phyloP scores from a whole-genome alignment of 768 basidiomycete species.

The Gelatoporia subvermispora region DNA sequence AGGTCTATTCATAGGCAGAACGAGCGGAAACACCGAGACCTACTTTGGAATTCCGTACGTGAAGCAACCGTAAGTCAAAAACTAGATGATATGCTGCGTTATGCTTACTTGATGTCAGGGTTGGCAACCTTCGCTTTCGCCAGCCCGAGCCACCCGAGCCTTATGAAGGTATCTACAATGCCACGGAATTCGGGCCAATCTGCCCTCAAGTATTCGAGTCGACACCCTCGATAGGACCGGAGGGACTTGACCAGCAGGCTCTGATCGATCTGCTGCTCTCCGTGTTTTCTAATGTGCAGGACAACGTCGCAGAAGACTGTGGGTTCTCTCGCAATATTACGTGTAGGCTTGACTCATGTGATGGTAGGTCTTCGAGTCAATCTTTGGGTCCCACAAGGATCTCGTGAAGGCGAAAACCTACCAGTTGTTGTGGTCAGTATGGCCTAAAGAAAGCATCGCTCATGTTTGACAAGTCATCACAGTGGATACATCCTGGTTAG shows the following conservation, averaged over 20 bases:
- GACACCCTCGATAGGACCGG: neutral
- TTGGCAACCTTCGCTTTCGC: slow-evolving; percentile 12
- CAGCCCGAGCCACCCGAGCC: slow-evolving; percentile 3
- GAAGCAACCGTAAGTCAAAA: too few species aligned
- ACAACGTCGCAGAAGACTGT: neutral
- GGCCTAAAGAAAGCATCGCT: slow-evolving; percentile 14
- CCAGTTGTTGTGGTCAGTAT: slow-evolving; percentile 50
- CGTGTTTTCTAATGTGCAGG: too few species aligned
- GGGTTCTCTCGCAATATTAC: neutral
- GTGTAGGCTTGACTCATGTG: neutral
- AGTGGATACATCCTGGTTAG: too few species aligned
- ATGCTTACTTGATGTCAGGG: too few species aligned
- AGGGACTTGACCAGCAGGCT: neutral
- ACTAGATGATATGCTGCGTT: too few species aligned
- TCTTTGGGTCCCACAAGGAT: slow-evolving; percentile 32
- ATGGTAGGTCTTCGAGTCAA: slow-evolving; percentile 44
- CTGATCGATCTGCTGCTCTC: neutral
- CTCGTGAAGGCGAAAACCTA: slow-evolving; percentile 34
- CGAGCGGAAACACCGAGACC: too few species aligned
- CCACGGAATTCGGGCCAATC: slow-evolving; percentile 9
- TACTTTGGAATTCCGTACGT: too few species aligned
- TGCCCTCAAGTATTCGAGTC: slow-evolving; percentile 11
- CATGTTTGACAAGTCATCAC: slow-evolving; percentile 1
- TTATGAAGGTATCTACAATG: slow-evolving; percentile 6
- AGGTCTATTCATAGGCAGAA: too few species aligned